Percentiles rank a stretch among this genome's conserved stretches.
phyloP scores from a whole-genome alignment of 2,329 filamentous ascomycete genomes.

The Penicillium sp. region DNA sequence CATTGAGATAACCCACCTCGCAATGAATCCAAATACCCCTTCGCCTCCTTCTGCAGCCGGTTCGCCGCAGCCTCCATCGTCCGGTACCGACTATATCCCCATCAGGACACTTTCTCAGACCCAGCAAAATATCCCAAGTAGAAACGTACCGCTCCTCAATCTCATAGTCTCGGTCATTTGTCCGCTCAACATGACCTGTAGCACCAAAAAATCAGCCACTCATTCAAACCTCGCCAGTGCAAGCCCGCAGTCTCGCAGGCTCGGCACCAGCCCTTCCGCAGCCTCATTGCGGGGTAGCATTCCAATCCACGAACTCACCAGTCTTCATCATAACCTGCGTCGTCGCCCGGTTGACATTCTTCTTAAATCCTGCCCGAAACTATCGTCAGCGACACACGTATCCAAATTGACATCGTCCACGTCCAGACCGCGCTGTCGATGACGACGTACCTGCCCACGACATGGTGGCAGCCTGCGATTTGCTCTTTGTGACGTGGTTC shows the following conservation, averaged over 20 bases:
- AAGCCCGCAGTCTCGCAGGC: not conserved
- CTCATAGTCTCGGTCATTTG: constrained; percentile 97
- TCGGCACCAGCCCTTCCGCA: constrained; percentile 1
- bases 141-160: constrained; percentile 77
- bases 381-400: not conserved
- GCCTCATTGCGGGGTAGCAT: constrained; percentile 20
- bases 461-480: constrained; percentile 51
- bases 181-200: constrained; percentile 92
- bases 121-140: too few relatives aligned
- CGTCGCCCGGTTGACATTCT: constrained; percentile 97
- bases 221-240: constrained; percentile 1
- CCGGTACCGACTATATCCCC: constrained; percentile 72
- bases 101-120: constrained; percentile 8
- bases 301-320: constrained; percentile 50
- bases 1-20: constrained; percentile 61
- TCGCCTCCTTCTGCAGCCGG: constrained; percentile 94
- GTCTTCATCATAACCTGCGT: constrained; percentile 99
- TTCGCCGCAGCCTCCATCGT: constrained; percentile 96
- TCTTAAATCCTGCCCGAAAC: constrained; percentile 74
- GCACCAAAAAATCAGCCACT: constrained; percentile 1
- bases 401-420: not conserved
- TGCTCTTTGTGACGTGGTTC: not conserved
- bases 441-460: constrained; percentile 67
- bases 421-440: not conserved
- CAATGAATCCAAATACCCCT: constrained; percentile 94